These are phyloP conservation scores for Magnaporthales sp. DNA, from an alignment of 2,329 filamentous ascomycete genomes.

Conservation along the genomic window DNA sequence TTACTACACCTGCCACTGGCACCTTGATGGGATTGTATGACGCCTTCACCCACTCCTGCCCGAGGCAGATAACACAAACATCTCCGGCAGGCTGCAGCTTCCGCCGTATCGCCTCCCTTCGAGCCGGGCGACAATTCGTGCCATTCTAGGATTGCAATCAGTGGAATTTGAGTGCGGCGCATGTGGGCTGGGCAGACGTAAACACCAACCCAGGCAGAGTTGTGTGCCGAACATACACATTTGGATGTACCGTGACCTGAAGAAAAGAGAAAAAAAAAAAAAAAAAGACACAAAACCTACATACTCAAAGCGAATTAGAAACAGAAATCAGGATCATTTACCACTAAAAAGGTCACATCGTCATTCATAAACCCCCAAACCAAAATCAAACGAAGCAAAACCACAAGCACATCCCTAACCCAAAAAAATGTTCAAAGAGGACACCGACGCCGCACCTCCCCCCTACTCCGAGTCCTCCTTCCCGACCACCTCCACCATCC, in stretches of 20 bases:
- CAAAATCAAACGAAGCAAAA: background rate
- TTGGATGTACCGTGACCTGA: background rate
- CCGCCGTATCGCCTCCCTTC: no score
- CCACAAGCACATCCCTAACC: background rate
- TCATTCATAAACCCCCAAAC: no score
- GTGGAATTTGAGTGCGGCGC: no score
- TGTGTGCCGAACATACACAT: background rate
- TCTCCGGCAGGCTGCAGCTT: no score
- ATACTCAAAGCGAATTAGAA: no score
- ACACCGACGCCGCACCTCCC: constrained; percentile 1
- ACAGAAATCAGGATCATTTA: no score
- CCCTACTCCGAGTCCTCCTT: background rate
- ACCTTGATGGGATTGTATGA: background rate
- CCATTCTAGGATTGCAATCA: no score
- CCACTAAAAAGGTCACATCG: no score
- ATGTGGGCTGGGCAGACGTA: background rate
- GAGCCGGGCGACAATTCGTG: no score
- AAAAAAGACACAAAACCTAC: no score
- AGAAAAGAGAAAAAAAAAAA: background rate
- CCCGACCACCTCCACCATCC: constrained; percentile 10
- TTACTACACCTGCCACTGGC: background rate
- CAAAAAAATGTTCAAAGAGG: background rate
- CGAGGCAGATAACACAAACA: no score
- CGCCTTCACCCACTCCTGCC: background rate
- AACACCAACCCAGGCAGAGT: background rate